phyloP scores from a whole-genome alignment of 75 land plant species.

The Cryptomeria japonica region DNA sequence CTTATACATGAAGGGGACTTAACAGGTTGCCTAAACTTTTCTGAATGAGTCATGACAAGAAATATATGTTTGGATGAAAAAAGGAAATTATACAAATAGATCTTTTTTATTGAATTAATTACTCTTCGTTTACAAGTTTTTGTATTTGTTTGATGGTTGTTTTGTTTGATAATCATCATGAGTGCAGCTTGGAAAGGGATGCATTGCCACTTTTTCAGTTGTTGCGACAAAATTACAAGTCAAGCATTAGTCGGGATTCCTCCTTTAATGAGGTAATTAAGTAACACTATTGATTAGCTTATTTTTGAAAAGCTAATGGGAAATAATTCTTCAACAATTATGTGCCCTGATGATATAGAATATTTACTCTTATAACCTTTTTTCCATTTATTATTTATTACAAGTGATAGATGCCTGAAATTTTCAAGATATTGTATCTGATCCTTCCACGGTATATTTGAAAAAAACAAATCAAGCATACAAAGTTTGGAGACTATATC shows the following conservation, averaged over 20 bases:
- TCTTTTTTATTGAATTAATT: background rate
- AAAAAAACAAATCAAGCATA: background rate
- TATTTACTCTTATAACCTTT: background rate
- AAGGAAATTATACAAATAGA: background rate
- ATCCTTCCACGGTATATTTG: background rate
- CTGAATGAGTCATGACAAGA: background rate
- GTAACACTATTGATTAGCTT: background rate
- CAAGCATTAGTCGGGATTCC: slow-evolving; percentile 75
- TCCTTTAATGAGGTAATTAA: slow-evolving; percentile 72
- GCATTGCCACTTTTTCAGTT: slow-evolving; percentile 88
- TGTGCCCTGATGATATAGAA: background rate
- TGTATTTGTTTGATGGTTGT: slow-evolving; percentile 7
- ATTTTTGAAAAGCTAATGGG: background rate
- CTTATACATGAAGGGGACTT: background rate
- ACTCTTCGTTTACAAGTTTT: background rate
- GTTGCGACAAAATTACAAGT: slow-evolving; percentile 67
- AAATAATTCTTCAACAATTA: background rate
- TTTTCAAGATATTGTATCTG: background rate
- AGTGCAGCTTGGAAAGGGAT: slow-evolving; percentile 82
- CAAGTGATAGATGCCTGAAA: background rate
- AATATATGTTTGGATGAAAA: background rate
- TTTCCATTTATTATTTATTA: background rate
- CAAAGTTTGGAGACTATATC: background rate
- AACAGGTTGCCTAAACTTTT: background rate
- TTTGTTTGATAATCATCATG: background rate